Evolutionary conservation across 176 grass and related monocot genomes (phyloP), one percentile per base, ranked within the genome.

Genomic region (Dactylis glomerata): DNA sequence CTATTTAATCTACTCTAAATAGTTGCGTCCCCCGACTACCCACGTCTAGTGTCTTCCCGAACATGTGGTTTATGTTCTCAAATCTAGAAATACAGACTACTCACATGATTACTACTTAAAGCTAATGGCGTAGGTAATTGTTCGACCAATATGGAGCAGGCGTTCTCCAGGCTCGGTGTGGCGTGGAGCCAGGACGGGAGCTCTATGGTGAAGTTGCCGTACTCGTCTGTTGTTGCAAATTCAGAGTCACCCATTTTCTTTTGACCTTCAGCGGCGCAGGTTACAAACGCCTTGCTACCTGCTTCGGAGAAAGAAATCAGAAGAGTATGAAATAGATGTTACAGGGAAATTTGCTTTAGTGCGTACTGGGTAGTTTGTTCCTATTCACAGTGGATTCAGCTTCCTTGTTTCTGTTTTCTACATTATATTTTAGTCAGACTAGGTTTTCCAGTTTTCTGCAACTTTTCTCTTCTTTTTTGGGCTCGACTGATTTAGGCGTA

Each of bases 121-220:
- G n/a, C n/a, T n/a, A n/a, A n/a, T n/a, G n/a, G n/a, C n/a, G n/a
- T n/a, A n/a, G n/a, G n/a, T n/a, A n/a, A n/a, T n/a, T n/a, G n/a
- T n/a, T n/a, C n/a, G n/a, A n/a, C n/a, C n/a, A n/a, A n/a, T n/a
- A n/a, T n/a, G 2, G 30, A 22, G 68, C 96, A 98, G 8, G 85
- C 89, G 2, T 90, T 87, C 59, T 93, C 93, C 13, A 98, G 59
- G 17, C 75, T 82, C 7, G 87, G 89, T 58, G 77, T 98, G 8
- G 96, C 96, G 24, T 98, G 96, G 15, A 98, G 93, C 41, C 82
- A 77, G 6, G 96, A 87, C 23, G 96, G 93, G 57, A 98, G 86
- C 20, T 92, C 91, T 8, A 98, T 63, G 20, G 85, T 90, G 89
- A 95, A 98, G 36, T 93, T 92, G 65, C 96, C 96, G 20, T 83